Percentiles rank a stretch among this genome's conserved stretches.
These are phyloP conservation scores for Hericium rajendrae DNA, from an alignment of 768 basidiomycete genomes.

Conservation along the genomic window DNA sequence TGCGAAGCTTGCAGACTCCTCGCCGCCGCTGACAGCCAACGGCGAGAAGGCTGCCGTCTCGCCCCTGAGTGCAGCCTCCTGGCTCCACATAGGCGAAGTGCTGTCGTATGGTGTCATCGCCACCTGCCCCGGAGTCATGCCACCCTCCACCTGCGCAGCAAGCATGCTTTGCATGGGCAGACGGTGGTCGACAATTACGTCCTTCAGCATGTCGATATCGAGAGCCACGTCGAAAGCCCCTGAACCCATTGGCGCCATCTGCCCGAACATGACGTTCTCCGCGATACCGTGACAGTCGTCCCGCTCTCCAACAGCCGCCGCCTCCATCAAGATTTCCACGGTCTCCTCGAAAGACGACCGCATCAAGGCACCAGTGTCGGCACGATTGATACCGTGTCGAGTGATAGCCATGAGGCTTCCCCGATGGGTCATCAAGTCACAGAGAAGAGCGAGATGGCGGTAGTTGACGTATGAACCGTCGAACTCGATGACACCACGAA, in stretches of 20 bases:
- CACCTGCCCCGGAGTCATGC: conserved; percentile 85
- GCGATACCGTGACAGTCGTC: conserved; percentile 98
- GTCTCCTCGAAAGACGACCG: conserved; percentile 99
- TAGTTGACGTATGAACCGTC: conserved; percentile 99
- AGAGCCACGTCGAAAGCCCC: conserved; percentile 93
- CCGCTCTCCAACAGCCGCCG: conserved; percentile 94
- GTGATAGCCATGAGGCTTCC: conserved; percentile 97
- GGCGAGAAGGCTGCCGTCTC: conserved; percentile 94
- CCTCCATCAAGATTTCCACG: conserved; percentile 98
- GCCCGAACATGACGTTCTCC: conserved; percentile 98
- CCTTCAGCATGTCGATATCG: conserved; percentile 97
- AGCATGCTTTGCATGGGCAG: conserved; percentile 78
- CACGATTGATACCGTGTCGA: conserved; percentile 97
- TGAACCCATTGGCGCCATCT: conserved; percentile 99
- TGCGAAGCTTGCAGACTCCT: conserved; percentile 69
- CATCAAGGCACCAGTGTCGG: conserved; percentile 98
- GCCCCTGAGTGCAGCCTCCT: conserved; percentile 64
- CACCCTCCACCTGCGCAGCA: conserved; percentile 70
- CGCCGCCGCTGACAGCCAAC: conserved; percentile 72
- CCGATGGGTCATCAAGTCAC: conserved; percentile 96
- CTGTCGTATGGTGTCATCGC: conserved; percentile 97
- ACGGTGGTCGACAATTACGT: conserved; percentile 94
- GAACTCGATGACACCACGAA: conserved; percentile 95
- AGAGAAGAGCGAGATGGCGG: conserved; percentile 90
- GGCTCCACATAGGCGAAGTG: conserved; percentile 73